phyloP scores from a whole-genome alignment of 352 stramenopile species.

The Pythium monospermum region DNA sequence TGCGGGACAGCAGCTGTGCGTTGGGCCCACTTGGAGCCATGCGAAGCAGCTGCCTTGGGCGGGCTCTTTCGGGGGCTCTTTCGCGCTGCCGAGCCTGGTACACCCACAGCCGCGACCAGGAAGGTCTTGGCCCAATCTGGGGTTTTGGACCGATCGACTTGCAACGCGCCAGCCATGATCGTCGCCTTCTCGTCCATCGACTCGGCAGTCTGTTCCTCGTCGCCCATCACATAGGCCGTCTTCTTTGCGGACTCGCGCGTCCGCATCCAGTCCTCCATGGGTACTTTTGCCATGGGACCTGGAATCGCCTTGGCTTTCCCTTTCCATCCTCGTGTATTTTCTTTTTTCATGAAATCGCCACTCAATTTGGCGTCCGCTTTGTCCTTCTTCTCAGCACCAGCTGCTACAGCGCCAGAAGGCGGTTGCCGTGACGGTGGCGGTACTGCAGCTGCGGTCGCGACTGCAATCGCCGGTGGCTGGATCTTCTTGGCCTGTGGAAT shows the following conservation, averaged over 20 bases:
- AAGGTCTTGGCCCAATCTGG: slow-evolving; percentile 52
- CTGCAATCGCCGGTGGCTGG: neutral
- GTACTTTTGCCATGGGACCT: slow-evolving; percentile 45
- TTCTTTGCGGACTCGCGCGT: slow-evolving; percentile 52
- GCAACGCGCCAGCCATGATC: slow-evolving; percentile 5
- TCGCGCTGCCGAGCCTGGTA: no score
- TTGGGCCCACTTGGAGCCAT: slow-evolving; percentile 13
- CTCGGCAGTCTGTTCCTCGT: slow-evolving; percentile 7
- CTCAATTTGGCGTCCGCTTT: slow-evolving; percentile 6
- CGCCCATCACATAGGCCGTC: slow-evolving; percentile 30
- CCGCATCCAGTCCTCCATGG: slow-evolving; percentile 73
- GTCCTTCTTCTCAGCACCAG: neutral
- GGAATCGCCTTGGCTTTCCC: slow-evolving; percentile 36
- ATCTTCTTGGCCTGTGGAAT: slow-evolving; percentile 10
- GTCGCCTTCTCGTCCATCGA: neutral
- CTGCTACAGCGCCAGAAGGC: neutral
- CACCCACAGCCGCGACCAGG: slow-evolving; percentile 6
- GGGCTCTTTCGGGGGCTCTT: slow-evolving; percentile 25
- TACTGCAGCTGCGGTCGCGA: neutral
- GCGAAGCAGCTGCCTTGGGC: neutral
- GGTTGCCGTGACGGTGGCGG: neutral
- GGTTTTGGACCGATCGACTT: slow-evolving; percentile 53
- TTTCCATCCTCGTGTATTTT: slow-evolving; percentile 31
- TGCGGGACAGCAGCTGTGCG: neutral
- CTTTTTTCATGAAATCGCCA: neutral